Conservation (phyloP, 345 rosid species). For the Aquilaria yunnanensis region DNA sequence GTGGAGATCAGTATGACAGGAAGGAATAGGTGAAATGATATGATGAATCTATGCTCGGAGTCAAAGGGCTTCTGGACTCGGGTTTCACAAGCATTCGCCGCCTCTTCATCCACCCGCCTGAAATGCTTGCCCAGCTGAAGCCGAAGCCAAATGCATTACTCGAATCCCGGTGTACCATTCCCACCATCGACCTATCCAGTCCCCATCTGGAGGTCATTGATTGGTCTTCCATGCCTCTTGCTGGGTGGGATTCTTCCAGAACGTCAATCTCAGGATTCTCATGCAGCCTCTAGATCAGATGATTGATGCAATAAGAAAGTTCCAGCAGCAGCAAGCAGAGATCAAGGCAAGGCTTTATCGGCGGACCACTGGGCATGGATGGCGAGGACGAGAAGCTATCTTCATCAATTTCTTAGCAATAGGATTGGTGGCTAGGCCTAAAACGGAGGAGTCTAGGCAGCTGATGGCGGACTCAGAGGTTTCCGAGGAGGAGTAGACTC, state of each 20-base stretch:
- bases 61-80: slow-evolving; percentile 40
- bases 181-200: slow-evolving; percentile 36
- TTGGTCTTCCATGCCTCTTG: slow-evolving; percentile 25
- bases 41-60: slow-evolving; percentile 40
- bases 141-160: not conserved
- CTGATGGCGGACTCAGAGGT: too few relatives aligned
- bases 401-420: too few relatives aligned
- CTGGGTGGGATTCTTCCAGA: slow-evolving; percentile 43
- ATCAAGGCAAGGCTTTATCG: slow-evolving; percentile 30
- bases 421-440: too few relatives aligned
- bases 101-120: slow-evolving; percentile 39
- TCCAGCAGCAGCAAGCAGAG: slow-evolving; percentile 36
- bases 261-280: slow-evolving; percentile 40
- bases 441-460: too few relatives aligned
- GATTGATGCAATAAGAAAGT: slow-evolving; percentile 22
- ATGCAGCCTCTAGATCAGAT: slow-evolving; percentile 26
- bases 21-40: slow-evolving; percentile 25
- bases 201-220: slow-evolving; percentile 24
- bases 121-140: slow-evolving; percentile 24
- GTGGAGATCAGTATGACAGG: slow-evolving; percentile 18
- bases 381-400: too few relatives aligned
- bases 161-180: slow-evolving; percentile 16
- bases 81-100: slow-evolving; percentile 42
- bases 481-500: too few relatives aligned
- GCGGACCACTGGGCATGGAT: slow-evolving; percentile 2